These are phyloP conservation scores for Globisporangium acanthophoron DNA, from an alignment of 352 stramenopile species.

Conservation along the genomic window DNA sequence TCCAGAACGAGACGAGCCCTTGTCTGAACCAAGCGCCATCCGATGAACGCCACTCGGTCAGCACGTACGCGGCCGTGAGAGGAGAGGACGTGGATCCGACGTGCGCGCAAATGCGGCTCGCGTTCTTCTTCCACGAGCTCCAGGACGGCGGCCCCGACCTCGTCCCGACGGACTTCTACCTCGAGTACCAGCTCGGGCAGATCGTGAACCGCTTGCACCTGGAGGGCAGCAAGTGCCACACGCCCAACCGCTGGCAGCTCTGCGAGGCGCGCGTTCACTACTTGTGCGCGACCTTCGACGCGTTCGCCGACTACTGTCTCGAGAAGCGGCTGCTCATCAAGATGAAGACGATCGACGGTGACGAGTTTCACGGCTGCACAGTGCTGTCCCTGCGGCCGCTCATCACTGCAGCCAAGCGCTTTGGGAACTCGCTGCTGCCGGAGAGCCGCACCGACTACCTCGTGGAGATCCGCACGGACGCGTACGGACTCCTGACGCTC, in stretches of 20 bases:
- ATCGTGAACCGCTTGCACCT: conserved; percentile 47
- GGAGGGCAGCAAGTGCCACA: conserved; percentile 76
- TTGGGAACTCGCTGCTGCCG: conserved; percentile 37
- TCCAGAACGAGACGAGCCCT: conserved; percentile 12
- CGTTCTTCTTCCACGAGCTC: conserved; percentile 83
- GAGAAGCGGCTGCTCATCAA: conserved; percentile 67
- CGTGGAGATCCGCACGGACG: conserved; percentile 55
- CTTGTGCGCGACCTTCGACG: conserved; percentile 53
- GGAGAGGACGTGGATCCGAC: conserved; percentile 70
- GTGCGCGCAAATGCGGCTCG: conserved; percentile 51
- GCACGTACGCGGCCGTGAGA: conserved; percentile 14
- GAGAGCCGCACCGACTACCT: conserved; percentile 61
- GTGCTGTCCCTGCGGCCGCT: conserved; percentile 51
- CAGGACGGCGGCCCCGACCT: conserved; percentile 59
- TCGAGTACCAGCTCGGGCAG: conserved; percentile 79
- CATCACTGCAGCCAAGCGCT: conserved; percentile 51
- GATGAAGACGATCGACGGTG: conserved; percentile 31
- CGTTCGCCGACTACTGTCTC: conserved; percentile 60
- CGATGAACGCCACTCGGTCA: conserved; percentile 11
- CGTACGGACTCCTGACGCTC: conserved; percentile 54
- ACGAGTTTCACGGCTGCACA: conserved; percentile 49
- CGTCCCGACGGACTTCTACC: conserved; percentile 57
- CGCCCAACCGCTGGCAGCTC: conserved; percentile 76
- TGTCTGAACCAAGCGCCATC: conserved; percentile 4
- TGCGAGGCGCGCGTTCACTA: conserved; percentile 73